Evolutionary conservation across 1,284 basidiomycete species (phyloP), one percentile per base, ranked within the genome.

Genomic region (Meira miltonrushii): DNA sequence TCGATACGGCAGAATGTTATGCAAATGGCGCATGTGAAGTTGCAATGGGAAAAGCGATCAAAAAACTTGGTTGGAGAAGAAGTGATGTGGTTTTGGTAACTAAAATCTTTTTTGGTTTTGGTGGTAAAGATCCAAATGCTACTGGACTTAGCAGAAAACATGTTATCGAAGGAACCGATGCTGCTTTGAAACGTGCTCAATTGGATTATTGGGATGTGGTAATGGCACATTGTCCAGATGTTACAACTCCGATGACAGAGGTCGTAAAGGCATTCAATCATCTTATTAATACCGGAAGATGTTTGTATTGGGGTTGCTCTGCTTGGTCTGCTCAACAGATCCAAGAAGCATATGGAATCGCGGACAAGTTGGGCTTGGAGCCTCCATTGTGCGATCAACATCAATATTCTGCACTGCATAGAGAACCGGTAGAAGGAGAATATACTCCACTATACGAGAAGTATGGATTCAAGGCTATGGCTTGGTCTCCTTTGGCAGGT

Each of bases 401-500:
- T 71, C 84, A 88, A 75, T 76, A 76, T 66, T 65, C 63, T 50
- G 84, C 87, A 83, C 83, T 89, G 75, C 83, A 85, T 68, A 85
- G 88, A 44, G 85, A 88, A 66, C 84, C 87, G 17, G 86, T 89
- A 46, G 90, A 92, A 81, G 84, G 84, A 67, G 89, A 91, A 81
- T 91, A 89, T 77, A 83, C 68, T 55, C 79, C 65, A 28, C 49
- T 78, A 23, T 69, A 65, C 55, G 58, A 63, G 48, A 57, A 59
- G 46, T 64, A 61, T 50, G 54, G 33, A 21, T 65, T 57, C 39
- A 65, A 65, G 4, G 62, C 59, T 13, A 72, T 68, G 19, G 63
- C 67, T 37, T 92, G 84, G 80, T 88, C 86, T 11, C 84, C 88
- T 12, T 84, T 93, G 57, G 85, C 86, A 33, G 82, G 83, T 48